Base-by-base conservation (phyloP, 2,329 filamentous ascomycete species). In the Alternaria novae-zelandiae region DNA sequence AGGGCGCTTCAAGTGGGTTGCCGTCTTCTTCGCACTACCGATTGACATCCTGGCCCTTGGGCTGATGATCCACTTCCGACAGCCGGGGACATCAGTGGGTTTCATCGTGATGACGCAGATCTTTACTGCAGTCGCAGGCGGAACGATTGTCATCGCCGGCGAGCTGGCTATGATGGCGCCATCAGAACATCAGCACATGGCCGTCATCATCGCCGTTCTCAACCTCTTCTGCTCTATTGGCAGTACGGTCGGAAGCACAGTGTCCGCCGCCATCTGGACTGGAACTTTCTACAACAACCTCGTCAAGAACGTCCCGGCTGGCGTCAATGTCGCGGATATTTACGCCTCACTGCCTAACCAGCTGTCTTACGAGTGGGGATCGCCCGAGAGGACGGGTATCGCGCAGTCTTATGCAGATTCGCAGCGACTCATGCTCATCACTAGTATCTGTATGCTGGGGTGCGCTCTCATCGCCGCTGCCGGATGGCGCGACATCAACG, bases 201-300 rank as follows among this genome's bases (percentile, higher is more conserved):
- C 69, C 4, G 64, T 69, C 49, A 63, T 70, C 20, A 61, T 72
- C 32, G 70, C 70, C 7, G 82, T 91, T 63, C 82, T 89, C 53
- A 83, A 86, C n/a, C 84, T 90, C 11, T 86, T 88, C 46, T 83
- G 86, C 68, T 86, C 85, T 62, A 84, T 91, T 63, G 89, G 77
- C 41, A 72, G 71, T 32, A 73, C 76, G 2, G 70, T 74, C 15
- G 76, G 77, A n/a, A 69, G 62, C 12, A 84, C 88, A 3, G 83
- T 91, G 43, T 85, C 88, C 0, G 85, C 84, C 0, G 87, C 88
- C 5, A 86, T 91, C 65, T 91, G 88, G 88, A 87, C 85, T 0
- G 82, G 84, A 56, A 84, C 85, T 1, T 86, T 91, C 67, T 83
- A 83, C 10, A 74, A 82, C 15, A 83, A 83, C 13, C 80, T 90